Evolutionary conservation across 1,284 basidiomycete genomes (phyloP).

Genomic region (Cutaneotrichosporon curvatum): DNA sequence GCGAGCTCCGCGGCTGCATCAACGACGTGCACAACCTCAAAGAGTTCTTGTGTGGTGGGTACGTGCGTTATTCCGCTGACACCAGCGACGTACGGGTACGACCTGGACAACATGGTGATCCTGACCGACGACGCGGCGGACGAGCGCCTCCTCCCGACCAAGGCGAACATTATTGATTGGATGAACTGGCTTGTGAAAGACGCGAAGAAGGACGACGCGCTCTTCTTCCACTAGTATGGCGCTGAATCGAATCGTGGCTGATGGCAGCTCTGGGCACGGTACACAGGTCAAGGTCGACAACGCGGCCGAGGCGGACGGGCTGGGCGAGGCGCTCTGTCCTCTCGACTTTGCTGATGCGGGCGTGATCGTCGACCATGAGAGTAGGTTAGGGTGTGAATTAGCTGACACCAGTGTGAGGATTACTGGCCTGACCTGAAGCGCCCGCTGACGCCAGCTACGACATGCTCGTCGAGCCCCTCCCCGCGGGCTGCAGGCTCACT

Average conservation of each 20-base stretch:
- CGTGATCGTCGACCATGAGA: slow-evolving; percentile 64
- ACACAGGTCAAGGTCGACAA: slow-evolving; percentile 65
- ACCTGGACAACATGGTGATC: slow-evolving; percentile 73
- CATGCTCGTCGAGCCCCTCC: slow-evolving; percentile 61
- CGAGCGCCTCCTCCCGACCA: slow-evolving; percentile 62
- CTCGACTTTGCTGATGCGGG: slow-evolving; percentile 65
- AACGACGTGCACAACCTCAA: slow-evolving; percentile 77
- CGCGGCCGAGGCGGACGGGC: slow-evolving; percentile 49
- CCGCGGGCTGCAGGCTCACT: slow-evolving; percentile 77
- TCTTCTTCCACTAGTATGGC: slow-evolving; percentile 70
- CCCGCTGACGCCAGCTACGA: slow-evolving; percentile 27
- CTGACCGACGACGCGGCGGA: slow-evolving; percentile 69
- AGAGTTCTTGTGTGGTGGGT: slow-evolving; percentile 52
- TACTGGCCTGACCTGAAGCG: no score
- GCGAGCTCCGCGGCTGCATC: slow-evolving; percentile 70
- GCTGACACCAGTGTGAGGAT: slow-evolving; percentile 9
- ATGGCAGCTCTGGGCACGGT: slow-evolving; percentile 59
- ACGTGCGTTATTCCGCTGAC: no score
- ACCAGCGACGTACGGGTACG: slow-evolving; percentile 58
- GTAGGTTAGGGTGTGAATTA: slow-evolving; percentile 19
- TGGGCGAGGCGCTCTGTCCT: slow-evolving; percentile 67
- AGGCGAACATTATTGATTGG: slow-evolving; percentile 72
- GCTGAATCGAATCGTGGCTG: background rate
- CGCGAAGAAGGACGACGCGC: slow-evolving; percentile 72
- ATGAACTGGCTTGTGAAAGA: slow-evolving; percentile 82